These are phyloP conservation scores for Magnaporthiopsis rhizophila DNA, from an alignment of 2,329 filamentous ascomycete species.

Conservation along the genomic window DNA sequence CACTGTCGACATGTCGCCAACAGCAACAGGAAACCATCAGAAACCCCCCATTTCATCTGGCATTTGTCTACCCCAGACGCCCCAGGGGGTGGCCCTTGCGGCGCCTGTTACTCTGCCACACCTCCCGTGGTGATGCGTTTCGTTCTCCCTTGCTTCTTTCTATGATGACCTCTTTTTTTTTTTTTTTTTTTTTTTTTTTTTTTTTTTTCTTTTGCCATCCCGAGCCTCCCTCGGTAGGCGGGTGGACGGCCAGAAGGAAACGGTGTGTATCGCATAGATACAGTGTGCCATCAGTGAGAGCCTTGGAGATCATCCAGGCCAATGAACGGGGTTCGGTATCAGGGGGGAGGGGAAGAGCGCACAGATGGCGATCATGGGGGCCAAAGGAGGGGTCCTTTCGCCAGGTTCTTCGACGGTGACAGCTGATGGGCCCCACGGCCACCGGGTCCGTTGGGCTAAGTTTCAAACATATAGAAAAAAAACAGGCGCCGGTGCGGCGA, in stretches of 20 bases:
- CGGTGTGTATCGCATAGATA: not conserved
- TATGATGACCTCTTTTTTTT: not conserved
- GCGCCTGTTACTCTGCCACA: too few species aligned
- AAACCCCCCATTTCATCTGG: not conserved
- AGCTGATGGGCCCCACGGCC: not conserved
- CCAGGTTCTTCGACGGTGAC: not conserved
- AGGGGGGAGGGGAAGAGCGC: not conserved
- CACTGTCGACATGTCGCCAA: not conserved
- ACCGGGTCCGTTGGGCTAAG: too few species aligned
- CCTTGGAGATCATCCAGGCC: not conserved
- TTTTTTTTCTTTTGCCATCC: not conserved
- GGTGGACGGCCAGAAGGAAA: not conserved
- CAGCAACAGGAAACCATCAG: not conserved
- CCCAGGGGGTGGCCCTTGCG: not conserved
- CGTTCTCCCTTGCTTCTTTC: not conserved
- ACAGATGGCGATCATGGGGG: not conserved
- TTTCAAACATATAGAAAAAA: not conserved
- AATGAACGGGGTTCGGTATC: not conserved
- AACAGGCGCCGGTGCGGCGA: not conserved
- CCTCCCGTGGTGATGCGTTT: too few species aligned
- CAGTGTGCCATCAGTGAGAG: not conserved
- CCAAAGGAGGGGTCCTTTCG: not conserved
- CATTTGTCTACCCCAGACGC: too few species aligned
- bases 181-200: too few species aligned
- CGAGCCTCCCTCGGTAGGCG: not conserved